Percentiles rank a stretch among this genome's conserved stretches.
Evolutionary conservation across 441 rosid genomes (phyloP).

Genomic region (Viola pubescens): DNA sequence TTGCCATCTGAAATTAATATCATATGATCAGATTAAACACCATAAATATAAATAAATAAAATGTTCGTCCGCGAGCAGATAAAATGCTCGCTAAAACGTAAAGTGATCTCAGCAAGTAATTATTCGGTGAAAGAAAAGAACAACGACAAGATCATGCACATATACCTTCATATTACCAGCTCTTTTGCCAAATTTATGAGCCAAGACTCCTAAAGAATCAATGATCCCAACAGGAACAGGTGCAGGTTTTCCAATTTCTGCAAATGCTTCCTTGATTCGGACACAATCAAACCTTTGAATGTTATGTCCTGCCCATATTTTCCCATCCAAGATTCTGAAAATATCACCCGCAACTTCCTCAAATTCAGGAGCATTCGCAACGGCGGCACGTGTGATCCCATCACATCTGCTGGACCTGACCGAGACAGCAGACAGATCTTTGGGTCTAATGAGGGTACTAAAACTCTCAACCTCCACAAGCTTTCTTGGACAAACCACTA

Average conservation of each 20-base stretch:
- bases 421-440: conserved; percentile 50
- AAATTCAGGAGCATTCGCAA: conserved; percentile 55
- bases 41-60: neutral
- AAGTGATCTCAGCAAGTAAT: too few relatives aligned
- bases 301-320: conserved; percentile 94
- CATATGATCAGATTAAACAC: neutral
- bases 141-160: too few relatives aligned
- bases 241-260: conserved; percentile 47
- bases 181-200: conserved; percentile 67
- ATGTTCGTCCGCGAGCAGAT: neutral
- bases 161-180: conserved; percentile 95
- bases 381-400: conserved; percentile 67
- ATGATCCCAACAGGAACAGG: conserved; percentile 63
- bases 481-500: conserved; percentile 68
- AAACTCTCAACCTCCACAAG: conserved; percentile 64
- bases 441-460: conserved; percentile 68
- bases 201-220: conserved; percentile 75
- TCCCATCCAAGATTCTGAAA: conserved; percentile 52
- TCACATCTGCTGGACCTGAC: conserved; percentile 45
- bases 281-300: conserved; percentile 76
- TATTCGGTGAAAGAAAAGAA: too few relatives aligned
- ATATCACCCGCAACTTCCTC: conserved; percentile 67
- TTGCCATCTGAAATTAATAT: conserved; percentile 55
- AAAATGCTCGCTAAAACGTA: neutral
- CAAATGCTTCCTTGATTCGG: conserved; percentile 79